A percentile compares a stretch with the other conserved stretches of the same genome.
phyloP scores from a whole-genome alignment of 1,284 basidiomycete genomes.

The Malassezia equina region DNA sequence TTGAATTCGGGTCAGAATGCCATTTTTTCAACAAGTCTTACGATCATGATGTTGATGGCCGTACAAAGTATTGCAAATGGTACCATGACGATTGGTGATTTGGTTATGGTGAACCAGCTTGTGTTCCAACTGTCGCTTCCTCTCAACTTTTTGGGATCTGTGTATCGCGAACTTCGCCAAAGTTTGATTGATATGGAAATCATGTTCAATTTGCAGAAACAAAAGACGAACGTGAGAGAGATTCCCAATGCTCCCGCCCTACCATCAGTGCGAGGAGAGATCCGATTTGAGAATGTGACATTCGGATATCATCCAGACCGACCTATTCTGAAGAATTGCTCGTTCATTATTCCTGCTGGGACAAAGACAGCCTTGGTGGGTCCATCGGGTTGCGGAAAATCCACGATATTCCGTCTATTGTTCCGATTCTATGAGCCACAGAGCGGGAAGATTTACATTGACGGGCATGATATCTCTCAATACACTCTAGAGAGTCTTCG shows the following conservation, averaged over 20 bases:
- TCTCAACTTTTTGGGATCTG: constrained; percentile 89
- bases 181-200: constrained; percentile 94
- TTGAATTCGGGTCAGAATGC: constrained; percentile 93
- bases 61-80: constrained; percentile 88
- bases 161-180: constrained; percentile 91
- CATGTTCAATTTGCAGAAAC: constrained; percentile 77
- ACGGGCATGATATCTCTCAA: constrained; percentile 72
- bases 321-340: constrained; percentile 68
- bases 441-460: constrained; percentile 69
- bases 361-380: constrained; percentile 94
- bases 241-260: constrained; percentile 61
- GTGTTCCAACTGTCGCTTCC: constrained; percentile 94
- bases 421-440: constrained; percentile 87
- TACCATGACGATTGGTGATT: constrained; percentile 92
- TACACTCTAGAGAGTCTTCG: constrained; percentile 67
- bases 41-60: constrained; percentile 88
- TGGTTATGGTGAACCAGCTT: constrained; percentile 98
- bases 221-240: constrained; percentile 70
- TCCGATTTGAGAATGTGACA: constrained; percentile 80
- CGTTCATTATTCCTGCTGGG: constrained; percentile 84
- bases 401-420: constrained; percentile 83
- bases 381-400: constrained; percentile 95
- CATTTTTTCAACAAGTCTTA: constrained; percentile 85
- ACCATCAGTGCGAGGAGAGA: constrained; percentile 65
- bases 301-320: constrained; percentile 84